Conservation (phyloP, 2,329 filamentous ascomycete genomes). For the Cordyceps cateniannulata region DNA sequence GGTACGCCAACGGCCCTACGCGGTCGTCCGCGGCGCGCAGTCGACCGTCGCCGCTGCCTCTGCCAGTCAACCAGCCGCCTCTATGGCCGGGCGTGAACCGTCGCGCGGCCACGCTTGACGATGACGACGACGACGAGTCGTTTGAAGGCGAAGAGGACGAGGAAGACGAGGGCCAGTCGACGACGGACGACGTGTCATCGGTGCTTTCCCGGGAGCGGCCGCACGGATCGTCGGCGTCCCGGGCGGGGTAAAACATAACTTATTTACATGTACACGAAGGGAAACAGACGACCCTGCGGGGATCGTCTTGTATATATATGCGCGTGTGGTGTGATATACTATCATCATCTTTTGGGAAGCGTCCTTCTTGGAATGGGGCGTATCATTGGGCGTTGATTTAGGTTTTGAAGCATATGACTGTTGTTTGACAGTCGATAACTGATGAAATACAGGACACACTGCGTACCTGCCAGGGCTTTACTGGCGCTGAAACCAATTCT, state of each 20-base stretch:
- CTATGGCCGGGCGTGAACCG: constrained; percentile 37
- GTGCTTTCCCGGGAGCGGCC: constrained; percentile 5
- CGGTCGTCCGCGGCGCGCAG: constrained; percentile 19
- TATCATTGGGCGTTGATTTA: not conserved
- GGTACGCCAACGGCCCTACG: constrained; percentile 2
- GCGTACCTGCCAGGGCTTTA: not conserved
- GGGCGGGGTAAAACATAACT: not conserved
- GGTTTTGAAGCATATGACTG: not conserved
- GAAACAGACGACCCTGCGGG: not conserved
- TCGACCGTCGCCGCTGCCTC: constrained; percentile 11
- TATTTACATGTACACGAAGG: constrained; percentile 1
- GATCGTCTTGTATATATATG: constrained; percentile 1
- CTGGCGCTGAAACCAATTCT: not conserved
- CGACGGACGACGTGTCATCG: constrained; percentile 20
- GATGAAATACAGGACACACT: not conserved
- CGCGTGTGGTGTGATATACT: not conserved
- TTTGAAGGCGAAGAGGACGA: constrained; percentile 28
- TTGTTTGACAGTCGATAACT: not conserved
- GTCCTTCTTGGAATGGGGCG: not conserved
- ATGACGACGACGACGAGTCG: constrained; percentile 24
- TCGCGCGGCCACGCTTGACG: constrained; percentile 26
- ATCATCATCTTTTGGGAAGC: not conserved
- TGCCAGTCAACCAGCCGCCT: constrained; percentile 30
- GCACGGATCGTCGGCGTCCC: not conserved
- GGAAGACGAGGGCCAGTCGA: constrained; percentile 23